Conservation (phyloP, 352 stramenopile genomes). For the Globisporangium cylindrosporum region DNA sequence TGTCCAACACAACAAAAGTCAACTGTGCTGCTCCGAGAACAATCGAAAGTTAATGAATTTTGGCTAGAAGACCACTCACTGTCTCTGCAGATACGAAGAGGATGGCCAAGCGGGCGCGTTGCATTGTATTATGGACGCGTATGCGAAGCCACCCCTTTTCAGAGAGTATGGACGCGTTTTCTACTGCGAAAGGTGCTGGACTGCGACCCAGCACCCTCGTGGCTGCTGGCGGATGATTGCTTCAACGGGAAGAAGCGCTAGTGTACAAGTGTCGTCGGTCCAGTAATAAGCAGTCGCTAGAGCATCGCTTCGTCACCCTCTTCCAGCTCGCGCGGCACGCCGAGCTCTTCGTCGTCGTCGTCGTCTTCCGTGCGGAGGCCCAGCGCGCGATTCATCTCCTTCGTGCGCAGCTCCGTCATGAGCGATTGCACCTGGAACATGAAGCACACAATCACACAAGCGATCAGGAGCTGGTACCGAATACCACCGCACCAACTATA, state of each 20-base stretch:
- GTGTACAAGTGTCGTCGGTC: conserved; percentile 8
- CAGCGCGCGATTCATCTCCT: conserved; percentile 44
- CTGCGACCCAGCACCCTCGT: background rate
- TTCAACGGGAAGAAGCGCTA: background rate
- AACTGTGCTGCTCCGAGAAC: background rate
- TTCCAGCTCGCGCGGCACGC: conserved; percentile 7
- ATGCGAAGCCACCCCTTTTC: background rate
- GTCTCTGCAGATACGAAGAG: background rate
- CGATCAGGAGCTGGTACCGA: background rate
- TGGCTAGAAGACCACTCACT: background rate
- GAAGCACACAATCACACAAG: background rate
- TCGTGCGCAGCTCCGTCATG: conserved; percentile 53
- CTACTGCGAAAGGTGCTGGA: background rate
- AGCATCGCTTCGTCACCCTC: conserved; percentile 46
- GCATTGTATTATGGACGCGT: background rate
- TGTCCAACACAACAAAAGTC: background rate
- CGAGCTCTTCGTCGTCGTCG: conserved; percentile 10
- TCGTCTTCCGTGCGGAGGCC: conserved; percentile 17
- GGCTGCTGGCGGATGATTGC: background rate
- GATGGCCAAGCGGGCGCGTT: background rate
- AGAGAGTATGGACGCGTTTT: background rate
- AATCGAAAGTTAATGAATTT: background rate
- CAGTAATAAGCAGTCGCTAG: conserved; percentile 1
- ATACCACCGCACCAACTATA: too few species aligned
- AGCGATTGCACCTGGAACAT: conserved; percentile 50